Conservation (phyloP, 768 basidiomycete genomes). For the Pleurotus tuber-regium region DNA sequence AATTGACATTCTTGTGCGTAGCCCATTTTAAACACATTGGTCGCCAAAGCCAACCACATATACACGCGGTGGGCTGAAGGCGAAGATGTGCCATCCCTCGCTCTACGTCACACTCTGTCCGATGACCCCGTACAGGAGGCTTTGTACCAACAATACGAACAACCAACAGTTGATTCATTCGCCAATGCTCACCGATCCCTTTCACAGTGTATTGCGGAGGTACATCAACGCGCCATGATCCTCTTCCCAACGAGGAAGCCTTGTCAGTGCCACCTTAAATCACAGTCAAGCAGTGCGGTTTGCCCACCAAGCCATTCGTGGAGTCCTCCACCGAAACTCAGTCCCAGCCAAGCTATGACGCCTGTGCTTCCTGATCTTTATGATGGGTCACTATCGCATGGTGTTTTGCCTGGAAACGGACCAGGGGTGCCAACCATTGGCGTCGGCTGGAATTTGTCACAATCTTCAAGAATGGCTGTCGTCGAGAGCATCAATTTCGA, state of each 20-base stretch:
- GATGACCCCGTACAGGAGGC: slow-evolving; percentile 23
- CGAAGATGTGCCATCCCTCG: slow-evolving; percentile 41
- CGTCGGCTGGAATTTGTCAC: slow-evolving; percentile 20
- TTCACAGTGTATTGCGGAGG: slow-evolving; percentile 46
- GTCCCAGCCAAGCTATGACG: slow-evolving; percentile 19
- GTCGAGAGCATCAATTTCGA: slow-evolving; percentile 49
- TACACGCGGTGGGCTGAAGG: slow-evolving; percentile 45
- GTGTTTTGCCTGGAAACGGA: slow-evolving; percentile 26
- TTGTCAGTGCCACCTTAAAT: slow-evolving; percentile 35
- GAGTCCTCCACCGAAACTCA: slow-evolving; percentile 37
- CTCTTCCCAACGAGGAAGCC: slow-evolving; percentile 43
- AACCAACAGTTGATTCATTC: slow-evolving; percentile 35
- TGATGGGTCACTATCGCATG: slow-evolving; percentile 19
- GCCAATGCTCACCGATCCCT: slow-evolving; percentile 37
- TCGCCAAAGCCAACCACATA: slow-evolving; percentile 48
- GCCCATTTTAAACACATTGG: slow-evolving; percentile 49
- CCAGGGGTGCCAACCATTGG: slow-evolving; percentile 24
- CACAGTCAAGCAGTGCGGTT: slow-evolving; percentile 10
- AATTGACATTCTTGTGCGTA: slow-evolving; percentile 17
- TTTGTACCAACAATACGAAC: slow-evolving; percentile 18
- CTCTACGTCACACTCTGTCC: slow-evolving; percentile 33
- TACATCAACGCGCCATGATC: slow-evolving; percentile 40
- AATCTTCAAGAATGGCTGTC: slow-evolving; percentile 37
- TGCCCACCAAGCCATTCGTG: slow-evolving; percentile 46
- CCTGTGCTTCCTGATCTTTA: slow-evolving; percentile 42